These are phyloP conservation scores for Pseudogymnoascus sp. DNA, from an alignment of 2,329 filamentous ascomycete genomes.

Conservation along the genomic window DNA sequence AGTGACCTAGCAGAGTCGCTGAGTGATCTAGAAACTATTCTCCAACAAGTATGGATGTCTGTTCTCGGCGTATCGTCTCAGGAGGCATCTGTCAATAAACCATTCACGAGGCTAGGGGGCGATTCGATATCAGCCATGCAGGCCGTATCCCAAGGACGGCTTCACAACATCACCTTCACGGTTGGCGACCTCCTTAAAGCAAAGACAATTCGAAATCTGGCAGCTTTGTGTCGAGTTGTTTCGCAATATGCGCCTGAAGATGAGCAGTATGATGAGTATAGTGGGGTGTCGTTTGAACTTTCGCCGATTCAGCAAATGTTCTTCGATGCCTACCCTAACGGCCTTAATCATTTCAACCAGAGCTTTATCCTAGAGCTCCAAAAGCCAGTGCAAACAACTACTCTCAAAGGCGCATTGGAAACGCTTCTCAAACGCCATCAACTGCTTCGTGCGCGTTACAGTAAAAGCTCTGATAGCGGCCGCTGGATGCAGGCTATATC, in stretches of 20 bases:
- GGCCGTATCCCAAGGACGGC: constrained; percentile 14
- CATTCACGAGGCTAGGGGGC: constrained; percentile 16
- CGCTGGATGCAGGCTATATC: constrained; percentile 30
- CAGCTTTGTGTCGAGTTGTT: not conserved
- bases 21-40: not conserved
- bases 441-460: constrained; percentile 34
- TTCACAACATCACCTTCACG: constrained; percentile 14
- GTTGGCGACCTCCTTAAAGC: constrained; percentile 20
- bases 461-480: constrained; percentile 20
- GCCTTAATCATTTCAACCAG: constrained; percentile 23
- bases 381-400: not conserved
- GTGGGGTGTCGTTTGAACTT: constrained; percentile 16
- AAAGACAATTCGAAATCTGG: constrained; percentile 15
- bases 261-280: constrained; percentile 9
- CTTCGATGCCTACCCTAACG: constrained; percentile 18
- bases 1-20: constrained; percentile 16
- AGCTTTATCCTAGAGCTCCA: constrained; percentile 20
- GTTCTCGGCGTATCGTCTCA: not conserved
- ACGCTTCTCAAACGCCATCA: constrained; percentile 30
- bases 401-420: constrained; percentile 23
- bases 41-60: constrained; percentile 1
- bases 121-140: constrained; percentile 22
- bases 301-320: constrained; percentile 25
- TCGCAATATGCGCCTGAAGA: not conserved
- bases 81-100: constrained; percentile 8